Base-by-base conservation (phyloP, 169 alveolate species). In the Eimeria praecox region DNA sequence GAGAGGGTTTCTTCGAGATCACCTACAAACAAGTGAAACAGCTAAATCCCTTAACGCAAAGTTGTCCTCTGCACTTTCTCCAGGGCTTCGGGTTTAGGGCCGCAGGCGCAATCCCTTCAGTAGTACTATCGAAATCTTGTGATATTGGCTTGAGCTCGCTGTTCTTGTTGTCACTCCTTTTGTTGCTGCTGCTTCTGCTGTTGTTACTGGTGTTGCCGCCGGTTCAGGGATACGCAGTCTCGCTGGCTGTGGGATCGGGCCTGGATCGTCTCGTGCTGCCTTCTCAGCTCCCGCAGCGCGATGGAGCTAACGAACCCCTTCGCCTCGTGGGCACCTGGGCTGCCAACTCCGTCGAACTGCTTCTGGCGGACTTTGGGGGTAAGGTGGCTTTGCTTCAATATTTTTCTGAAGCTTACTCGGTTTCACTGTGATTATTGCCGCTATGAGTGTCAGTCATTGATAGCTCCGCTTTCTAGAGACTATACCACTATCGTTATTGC, bases 291-390 rank as follows among this genome's bases (percentile, higher is more conserved):
- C 92, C 92, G 33, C 92, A 85, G 77, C 92, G 77, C 18, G 92
- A 85, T 20, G 92, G 92, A 42, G 73, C 77, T 3, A 49, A 85
- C 75, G 92, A 85, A 44, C 77, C 92, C 9, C 92, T 85, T 4
- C 42, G 77, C 14, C 77, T 85, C 56, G 40, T 85, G 38, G 92
- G 92, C 38, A 85, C 92, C 9, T 85, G 92, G 92, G 92, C 92
- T 22, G 27, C 52, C 38, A 85, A 85, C 54, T 85, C 92, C 38
- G 92, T 85, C 35, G 92, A 85, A 56, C 56, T 85, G 77, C 77
- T 85, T 20, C 78, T 85, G 46, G 56, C 92, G 33, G 92, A 85
- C 92, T 85, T 85, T 85, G 92, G 92, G 35, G 92, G 92, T 85
- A 85, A 33, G 77, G 18, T 27, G 75, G 22, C 6, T 2, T 64